Base-by-base conservation (phyloP, 768 basidiomycete species). In the Mycena kentingensis region DNA sequence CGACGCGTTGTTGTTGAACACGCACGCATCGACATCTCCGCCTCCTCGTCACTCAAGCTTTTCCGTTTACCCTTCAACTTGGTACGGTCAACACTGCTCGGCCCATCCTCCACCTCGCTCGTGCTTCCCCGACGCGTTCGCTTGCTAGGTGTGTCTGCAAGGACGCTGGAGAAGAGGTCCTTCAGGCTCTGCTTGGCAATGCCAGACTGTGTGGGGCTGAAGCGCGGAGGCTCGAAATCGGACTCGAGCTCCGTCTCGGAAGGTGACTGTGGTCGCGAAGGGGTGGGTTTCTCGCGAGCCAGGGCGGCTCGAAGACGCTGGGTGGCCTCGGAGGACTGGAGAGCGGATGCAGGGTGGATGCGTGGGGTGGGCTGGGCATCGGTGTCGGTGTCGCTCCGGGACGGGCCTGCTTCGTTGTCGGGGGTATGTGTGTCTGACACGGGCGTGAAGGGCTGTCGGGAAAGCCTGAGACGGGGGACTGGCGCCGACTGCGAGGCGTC, bases 11-110 rank as follows among this genome's bases (percentile, higher is more conserved):
- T 29, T 45, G 43, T 27, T 19, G 25, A 27, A 31, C 25, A 68
- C 84, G 62, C 67, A 88, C 86, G n/a, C n/a, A n/a, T 74, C 49
- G 75, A 66, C 28, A 63, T 76, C 29, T 85, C 85, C 3, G 70
- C 65, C 61, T 88, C 87, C 61, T 88, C 86, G 58, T 88, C 87
- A 60, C 85, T 87, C 58, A 83, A 54, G 62, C 83, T 88, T 58
- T 71, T 76, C 31, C 81, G 74, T 54, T 83, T 80, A 10, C 73
- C 76, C 65, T 77, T 83, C 53, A 68, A 72, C 49, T 67, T 72
- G 21, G 68, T 65, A 52, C 73, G 68, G 50, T 77, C 74, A 51
- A 66, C 62, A 34, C 76, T 65, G 61, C 73, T 70, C 1, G 84
- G 81, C 41, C 73, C 82, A 13, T 73, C 71, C 48, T 87, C 84